These are phyloP conservation scores for Serendipita sp. DNA, from an alignment of 1,284 basidiomycete species.

Conservation along the genomic window DNA sequence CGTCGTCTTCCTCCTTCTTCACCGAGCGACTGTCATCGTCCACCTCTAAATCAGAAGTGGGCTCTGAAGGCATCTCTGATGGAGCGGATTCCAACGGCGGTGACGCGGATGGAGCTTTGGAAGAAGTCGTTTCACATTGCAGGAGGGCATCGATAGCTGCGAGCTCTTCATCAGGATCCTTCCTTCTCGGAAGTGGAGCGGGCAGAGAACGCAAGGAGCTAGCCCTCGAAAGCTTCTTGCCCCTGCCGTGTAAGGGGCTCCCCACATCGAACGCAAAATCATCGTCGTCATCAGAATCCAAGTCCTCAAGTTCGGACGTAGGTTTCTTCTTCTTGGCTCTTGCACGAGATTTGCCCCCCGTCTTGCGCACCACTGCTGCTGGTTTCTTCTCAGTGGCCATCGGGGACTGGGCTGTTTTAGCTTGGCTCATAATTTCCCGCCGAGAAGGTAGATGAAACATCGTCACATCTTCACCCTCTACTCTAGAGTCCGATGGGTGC, in stretches of 20 bases:
- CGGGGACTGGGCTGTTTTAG: background rate
- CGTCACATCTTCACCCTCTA: background rate
- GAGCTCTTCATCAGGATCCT: background rate
- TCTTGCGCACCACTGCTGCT: background rate
- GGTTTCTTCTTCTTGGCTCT: background rate
- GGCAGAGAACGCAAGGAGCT: background rate
- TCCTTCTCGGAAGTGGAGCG: background rate
- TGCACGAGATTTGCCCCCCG: background rate
- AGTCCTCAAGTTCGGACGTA: background rate
- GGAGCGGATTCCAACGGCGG: background rate
- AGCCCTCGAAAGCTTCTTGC: background rate
- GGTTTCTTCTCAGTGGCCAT: background rate
- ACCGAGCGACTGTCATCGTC: background rate
- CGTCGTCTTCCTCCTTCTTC: background rate
- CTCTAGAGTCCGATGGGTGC: background rate
- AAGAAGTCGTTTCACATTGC: background rate
- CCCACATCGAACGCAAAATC: background rate
- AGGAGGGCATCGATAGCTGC: background rate
- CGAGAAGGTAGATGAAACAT: background rate
- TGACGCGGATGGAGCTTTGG: background rate
- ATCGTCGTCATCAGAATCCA: background rate
- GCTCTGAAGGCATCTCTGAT: background rate
- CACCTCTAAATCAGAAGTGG: background rate
- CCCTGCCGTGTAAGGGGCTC: background rate
- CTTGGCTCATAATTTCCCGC: background rate